Evolutionary conservation across 1,284 basidiomycete species (phyloP), one percentile per base, ranked within the genome.

Genomic region (Puccinia triticina): DNA sequence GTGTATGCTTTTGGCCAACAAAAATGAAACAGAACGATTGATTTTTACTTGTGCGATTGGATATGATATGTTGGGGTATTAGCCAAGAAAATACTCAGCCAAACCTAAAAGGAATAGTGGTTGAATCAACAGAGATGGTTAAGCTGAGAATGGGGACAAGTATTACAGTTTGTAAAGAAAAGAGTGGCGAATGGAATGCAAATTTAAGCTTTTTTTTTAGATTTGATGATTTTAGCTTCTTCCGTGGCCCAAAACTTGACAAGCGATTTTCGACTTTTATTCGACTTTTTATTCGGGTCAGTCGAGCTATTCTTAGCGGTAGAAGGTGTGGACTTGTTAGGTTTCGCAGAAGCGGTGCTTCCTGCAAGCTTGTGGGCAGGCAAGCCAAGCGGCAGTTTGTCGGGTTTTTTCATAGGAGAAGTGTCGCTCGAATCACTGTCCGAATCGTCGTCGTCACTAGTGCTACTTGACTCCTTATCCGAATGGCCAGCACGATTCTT

Each of bases 311-410:
- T 21, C 7, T 37, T 2, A 66, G 32, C 34, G 14, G 34, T 34
- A 66, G 61, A 40, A 14, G 29, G 23, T 11, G 59, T 23, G 34
- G 43, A 3, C n/a, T 50, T 37, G 1, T 26, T 40, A 8, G 67
- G 67, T 18, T 71, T 71, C n/a, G 67, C 10, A 32, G 43, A 43
- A 50, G 46, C 50, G 18, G 43, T 29, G 50, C 43, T 72, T 23
- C 69, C 69, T 11, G 69, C 69, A 10, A 72, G 69, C 37, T 72
- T 72, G 50, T 72, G 69, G 50, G 69, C 69, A 48, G 69, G 69
- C 43, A 72, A 37, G 43, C 69, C 69, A 40, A 50, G 69, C 2
- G 61, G 3, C 12, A 7, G 61, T 40, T 40, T 29, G 34, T 34
- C 61, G 14, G 61, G 18, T 34, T 66, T 34, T 11, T 66, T 66